Evolutionary conservation across 164 flowering plant species (phyloP), one percentile per base, ranked within the genome.

Genomic region (Sextonia rubra): DNA sequence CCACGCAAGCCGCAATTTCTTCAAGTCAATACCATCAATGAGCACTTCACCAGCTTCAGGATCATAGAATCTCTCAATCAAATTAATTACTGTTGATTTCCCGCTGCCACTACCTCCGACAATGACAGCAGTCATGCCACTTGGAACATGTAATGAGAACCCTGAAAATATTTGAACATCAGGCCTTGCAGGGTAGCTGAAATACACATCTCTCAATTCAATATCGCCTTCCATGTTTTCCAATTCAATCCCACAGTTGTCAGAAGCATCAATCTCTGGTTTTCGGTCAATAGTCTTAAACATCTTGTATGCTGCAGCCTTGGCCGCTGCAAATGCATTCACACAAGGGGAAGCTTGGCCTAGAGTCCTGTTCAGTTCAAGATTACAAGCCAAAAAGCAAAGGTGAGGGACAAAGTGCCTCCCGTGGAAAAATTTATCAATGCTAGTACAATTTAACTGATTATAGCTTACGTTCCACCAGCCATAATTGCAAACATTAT

Each of bases 61-160:
- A 83, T 90, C 97, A 69, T 92, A 92, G 77, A 92, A 92, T 73
- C 97, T 83, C 82, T 92, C 92, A 15, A 91, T 4, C 2, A 91
- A 74, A 71, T 86, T 83, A 24, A 90, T 81, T 0, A 92, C 92
- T 2, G 97, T 90, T 1, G 95, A 90, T 58, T 92, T 90, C 64
- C 95, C 95, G 72, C 97, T 90, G 4, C 95, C 95, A 74, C 97
- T 92, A 49, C 90, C 88, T 55, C 97, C 97, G 30, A 92, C 95
- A n/a, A 91, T 68, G 65, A 94, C 97, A 26, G 77, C 86, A n/a
- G 89, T 91, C 73, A 65, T 76, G n/a, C 97, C 90, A 69, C 87
- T 84, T 2, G 86, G 86, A n/a, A 92, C 77, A 3, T 69, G 49
- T 44, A 88, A 56, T 14, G 87, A 83, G 66, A 92, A 88, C 3